Evolutionary conservation across 2,329 filamentous ascomycete species (phyloP), one percentile per base, ranked within the genome.

Genomic region (Colletotrichum navitas): DNA sequence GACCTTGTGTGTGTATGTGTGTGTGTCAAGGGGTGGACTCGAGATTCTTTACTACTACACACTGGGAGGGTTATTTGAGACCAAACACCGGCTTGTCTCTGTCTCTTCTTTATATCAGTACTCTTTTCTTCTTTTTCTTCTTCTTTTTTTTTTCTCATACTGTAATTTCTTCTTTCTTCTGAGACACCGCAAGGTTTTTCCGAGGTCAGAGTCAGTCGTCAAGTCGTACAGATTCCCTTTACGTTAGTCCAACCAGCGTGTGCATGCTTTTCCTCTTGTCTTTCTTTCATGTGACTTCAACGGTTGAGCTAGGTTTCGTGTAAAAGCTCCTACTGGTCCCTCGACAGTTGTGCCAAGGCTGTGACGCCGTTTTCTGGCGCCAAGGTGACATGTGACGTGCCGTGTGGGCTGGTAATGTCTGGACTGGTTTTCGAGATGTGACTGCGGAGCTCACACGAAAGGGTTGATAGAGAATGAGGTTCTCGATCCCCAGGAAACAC

Each of bases 161-260:
- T 64, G 61, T 69, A 73, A 72, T 73, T 69, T 63, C 71, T 73
- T 76, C 66, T 71, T 70, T 69, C 68, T 76, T 76, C 73, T 41
- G 70, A 72, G 70, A 71, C 66, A 72, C 70, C 62, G 70, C 56
- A 56, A 72, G 70, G 66, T 72, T 71, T 60, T 72, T 65, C 49
- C 26, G 66, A 71, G 66, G 69, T 72, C 69, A 72, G 66, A 72
- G 70, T 71, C 70, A 61, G 66, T 71, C 45, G 70, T 65, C 55
- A 70, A 65, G 66, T 66, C 70, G 71, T 71, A 72, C 66, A 68
- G 68, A 70, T 72, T 71, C 70, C 70, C 70, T 72, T 71, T 59
- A 63, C 62, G 67, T 71, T 66, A 61, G 67, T 56, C 39, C 45
- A 71, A 66, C n/a, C 54, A 52, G 55, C 54, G 11, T 59, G 39